Evolutionary conservation across 495 filamentous ascomycete species (phyloP), one percentile per base, ranked within the genome.

Genomic region (Penicillium ucsense): DNA sequence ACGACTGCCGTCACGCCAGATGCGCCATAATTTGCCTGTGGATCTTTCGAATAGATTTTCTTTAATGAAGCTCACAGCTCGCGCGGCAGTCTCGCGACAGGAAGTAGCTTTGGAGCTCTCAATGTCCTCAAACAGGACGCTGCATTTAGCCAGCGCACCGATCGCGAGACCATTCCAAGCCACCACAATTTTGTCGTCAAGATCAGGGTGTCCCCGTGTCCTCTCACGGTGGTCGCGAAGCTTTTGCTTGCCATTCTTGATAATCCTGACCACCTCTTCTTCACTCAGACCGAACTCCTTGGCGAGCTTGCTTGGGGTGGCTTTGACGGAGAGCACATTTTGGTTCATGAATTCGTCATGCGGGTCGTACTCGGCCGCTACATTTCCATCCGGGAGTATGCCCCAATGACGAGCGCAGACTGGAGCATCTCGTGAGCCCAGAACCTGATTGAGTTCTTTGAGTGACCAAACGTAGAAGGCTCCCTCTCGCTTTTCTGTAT

Each of bases 381-480:
- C 84, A 59, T 98, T 98, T 35, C 92, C 94, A 50, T 94, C 80
- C 11, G 86, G 75, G n/a, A 80, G 76, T 11, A 96, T 86, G 53
- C 86, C 84, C 78, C 84, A 97, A 62, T 94, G 89, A 12, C 79
- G 81, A 27, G 88, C 88, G 48, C 85, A 84, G 31, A 96, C 78
- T 4, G 80, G 75, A 28, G 79, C 82, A 49, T 84, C 83, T 28
- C 83, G 78, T 27, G 79, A 66, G 4, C 81, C 83, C 2, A 96
- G 78, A 4, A 95, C 78, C 43, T 79, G 75, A 33, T 88, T 83
- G 53, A 96, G 83, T 53, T 97, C 91, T 54, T 88, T 84, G 46
- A 85, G 70, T 0, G 90, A 94, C 90, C 91, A 98, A 12, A 95
- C 80, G 58, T 98, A 97, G 57, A 88, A 97, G 3, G 92, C 92